Conservation (phyloP, 768 basidiomycete genomes). For the Harrya chromipes region DNA sequence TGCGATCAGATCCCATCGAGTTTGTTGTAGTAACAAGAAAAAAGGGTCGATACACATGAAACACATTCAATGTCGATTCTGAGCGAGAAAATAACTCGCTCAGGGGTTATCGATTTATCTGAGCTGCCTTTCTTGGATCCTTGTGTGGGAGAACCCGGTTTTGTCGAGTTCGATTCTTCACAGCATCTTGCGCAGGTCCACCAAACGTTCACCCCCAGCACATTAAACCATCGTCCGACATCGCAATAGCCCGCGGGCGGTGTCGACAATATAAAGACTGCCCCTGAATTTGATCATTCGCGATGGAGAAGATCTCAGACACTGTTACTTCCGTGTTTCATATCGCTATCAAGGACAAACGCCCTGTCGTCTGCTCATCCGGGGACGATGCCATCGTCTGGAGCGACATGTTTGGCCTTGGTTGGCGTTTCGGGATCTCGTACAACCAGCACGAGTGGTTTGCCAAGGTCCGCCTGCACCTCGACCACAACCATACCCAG, state of each 20-base stretch:
- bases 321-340: slow-evolving; percentile 24
- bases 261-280: too few relatives aligned
- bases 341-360: slow-evolving; percentile 19
- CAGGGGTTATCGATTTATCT: background rate
- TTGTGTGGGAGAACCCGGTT: too few relatives aligned
- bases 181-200: too few relatives aligned
- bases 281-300: too few relatives aligned
- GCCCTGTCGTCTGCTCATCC: slow-evolving; percentile 14
- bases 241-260: too few relatives aligned
- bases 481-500: slow-evolving; percentile 27
- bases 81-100: too few relatives aligned
- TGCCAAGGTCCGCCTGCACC: slow-evolving; percentile 21
- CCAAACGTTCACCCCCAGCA: too few relatives aligned
- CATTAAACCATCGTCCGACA: too few relatives aligned
- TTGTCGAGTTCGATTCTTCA: too few relatives aligned
- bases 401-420: slow-evolving; percentile 27
- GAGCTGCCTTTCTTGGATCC: background rate
- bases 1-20: too few relatives aligned
- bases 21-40: background rate
- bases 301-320: slow-evolving; percentile 27
- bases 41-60: background rate
- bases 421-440: slow-evolving; percentile 28
- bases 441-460: slow-evolving; percentile 21
- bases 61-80: too few relatives aligned
- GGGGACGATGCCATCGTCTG: slow-evolving; percentile 12